Evolutionary conservation across 1,284 basidiomycete species (phyloP).

Genomic region (Mycocalia duriaeana): DNA sequence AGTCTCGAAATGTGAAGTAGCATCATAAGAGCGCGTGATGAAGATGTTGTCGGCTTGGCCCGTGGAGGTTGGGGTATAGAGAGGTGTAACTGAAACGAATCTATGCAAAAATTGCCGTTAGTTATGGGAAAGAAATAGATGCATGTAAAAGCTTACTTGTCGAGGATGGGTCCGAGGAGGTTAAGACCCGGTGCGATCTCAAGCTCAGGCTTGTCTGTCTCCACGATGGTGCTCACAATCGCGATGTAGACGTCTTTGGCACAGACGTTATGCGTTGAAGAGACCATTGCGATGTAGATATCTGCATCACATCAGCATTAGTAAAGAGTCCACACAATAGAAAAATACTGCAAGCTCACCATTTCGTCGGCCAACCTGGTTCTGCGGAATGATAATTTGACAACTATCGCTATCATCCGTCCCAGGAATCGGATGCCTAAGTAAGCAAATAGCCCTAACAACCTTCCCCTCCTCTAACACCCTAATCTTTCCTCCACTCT

Average conservation of each 20-base stretch:
- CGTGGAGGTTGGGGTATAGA: slow-evolving; percentile 85
- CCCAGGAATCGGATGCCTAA: slow-evolving; percentile 97
- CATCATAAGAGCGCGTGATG: slow-evolving; percentile 97
- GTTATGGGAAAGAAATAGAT: too few species aligned
- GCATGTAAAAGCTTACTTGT: slow-evolving; percentile 78
- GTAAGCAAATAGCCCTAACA: slow-evolving; percentile 93
- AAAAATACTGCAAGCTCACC: slow-evolving; percentile 53
- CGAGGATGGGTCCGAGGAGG: slow-evolving; percentile 89
- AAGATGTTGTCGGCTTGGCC: slow-evolving; percentile 88
- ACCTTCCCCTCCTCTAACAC: slow-evolving; percentile 94
- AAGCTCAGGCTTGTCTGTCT: slow-evolving; percentile 88
- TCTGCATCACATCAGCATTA: slow-evolving; percentile 56
- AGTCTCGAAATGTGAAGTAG: slow-evolving; percentile 98
- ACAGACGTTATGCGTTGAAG: slow-evolving; percentile 95
- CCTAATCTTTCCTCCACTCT: slow-evolving; percentile 77
- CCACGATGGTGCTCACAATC: slow-evolving; percentile 97
- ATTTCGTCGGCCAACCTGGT: slow-evolving; percentile 92
- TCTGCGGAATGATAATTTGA: slow-evolving; percentile 99
- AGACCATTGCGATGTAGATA: slow-evolving; percentile 98
- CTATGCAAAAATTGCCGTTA: too few species aligned
- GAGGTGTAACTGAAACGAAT: slow-evolving; percentile 84
- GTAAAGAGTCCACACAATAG: slow-evolving; percentile 5
- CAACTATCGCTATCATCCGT: slow-evolving; percentile 94
- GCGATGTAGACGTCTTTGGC: slow-evolving; percentile 93
- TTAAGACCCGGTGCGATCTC: slow-evolving; percentile 91